Conservation (phyloP, 306 rosid species). For the Gleditsia sinensis region DNA sequence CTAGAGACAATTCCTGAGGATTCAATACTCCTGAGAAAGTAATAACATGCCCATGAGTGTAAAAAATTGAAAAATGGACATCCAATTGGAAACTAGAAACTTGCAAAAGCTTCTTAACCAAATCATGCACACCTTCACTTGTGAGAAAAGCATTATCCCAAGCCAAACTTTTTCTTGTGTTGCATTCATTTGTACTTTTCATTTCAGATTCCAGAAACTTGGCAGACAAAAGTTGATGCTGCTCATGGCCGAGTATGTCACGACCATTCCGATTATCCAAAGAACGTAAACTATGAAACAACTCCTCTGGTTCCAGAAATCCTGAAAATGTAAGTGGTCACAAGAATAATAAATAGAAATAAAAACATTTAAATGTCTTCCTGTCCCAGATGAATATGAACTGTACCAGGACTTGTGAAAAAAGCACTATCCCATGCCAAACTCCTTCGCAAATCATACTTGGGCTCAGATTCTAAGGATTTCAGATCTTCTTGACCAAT, state of each 20-base stretch:
- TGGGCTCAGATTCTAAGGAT: constrained; percentile 26
- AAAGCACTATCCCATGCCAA: constrained; percentile 86
- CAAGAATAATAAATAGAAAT: neutral
- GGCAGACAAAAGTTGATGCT: constrained; percentile 42
- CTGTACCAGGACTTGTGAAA: constrained; percentile 60
- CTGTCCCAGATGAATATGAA: neutral
- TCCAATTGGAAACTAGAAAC: neutral
- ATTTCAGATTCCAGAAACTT: constrained; percentile 42
- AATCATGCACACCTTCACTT: constrained; percentile 49
- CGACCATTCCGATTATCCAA: constrained; percentile 2
- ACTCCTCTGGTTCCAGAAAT: constrained; percentile 64
- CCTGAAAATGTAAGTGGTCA: constrained; percentile 43
- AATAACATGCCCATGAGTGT: neutral
- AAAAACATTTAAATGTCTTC: neutral
- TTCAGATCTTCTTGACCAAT: neutral
- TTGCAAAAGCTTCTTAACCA: neutral
- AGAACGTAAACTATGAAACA: constrained; percentile 40
- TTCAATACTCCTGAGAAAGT: constrained; percentile 56
- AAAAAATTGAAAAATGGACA: neutral
- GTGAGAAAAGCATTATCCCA: constrained; percentile 74
- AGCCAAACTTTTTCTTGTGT: constrained; percentile 57
- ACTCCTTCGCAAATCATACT: constrained; percentile 54
- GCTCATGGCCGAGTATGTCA: constrained; percentile 39
- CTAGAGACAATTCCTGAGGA: constrained; percentile 54
- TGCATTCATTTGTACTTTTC: constrained; percentile 17